These are phyloP conservation scores for Suhomyces bokatorum DNA, from an alignment of 1,139 yeast genomes.

Conservation along the genomic window DNA sequence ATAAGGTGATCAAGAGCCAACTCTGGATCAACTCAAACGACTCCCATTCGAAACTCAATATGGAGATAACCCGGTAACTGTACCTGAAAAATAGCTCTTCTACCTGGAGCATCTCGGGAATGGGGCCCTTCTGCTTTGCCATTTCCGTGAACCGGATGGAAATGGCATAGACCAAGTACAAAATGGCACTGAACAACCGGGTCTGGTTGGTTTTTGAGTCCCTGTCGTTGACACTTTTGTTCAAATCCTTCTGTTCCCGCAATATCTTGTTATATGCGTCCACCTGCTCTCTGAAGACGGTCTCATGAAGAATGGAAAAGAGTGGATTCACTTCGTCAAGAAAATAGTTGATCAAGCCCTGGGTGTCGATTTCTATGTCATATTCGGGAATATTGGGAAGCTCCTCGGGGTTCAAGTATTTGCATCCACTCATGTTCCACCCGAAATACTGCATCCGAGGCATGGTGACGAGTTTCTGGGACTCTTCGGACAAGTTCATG, in stretches of 20 bases:
- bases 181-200: constrained; percentile 52
- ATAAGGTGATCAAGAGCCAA: constrained; percentile 57
- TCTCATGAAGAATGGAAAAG: constrained; percentile 54
- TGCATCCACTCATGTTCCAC: constrained; percentile 65
- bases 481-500: constrained; percentile 38
- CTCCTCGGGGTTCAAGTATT: constrained; percentile 44
- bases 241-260: constrained; percentile 13
- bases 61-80: constrained; percentile 46
- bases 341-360: constrained; percentile 38
- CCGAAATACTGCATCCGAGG: constrained; percentile 66
- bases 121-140: constrained; percentile 38
- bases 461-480: constrained; percentile 38
- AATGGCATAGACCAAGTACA: constrained; percentile 52
- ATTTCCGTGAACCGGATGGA: constrained; percentile 56
- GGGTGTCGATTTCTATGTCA: constrained; percentile 16
- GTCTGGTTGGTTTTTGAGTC: constrained; percentile 31
- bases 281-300: constrained; percentile 54
- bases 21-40: constrained; percentile 64
- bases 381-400: constrained; percentile 38
- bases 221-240: constrained; percentile 12
- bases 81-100: constrained; percentile 58
- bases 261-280: constrained; percentile 32
- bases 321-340: constrained; percentile 56
- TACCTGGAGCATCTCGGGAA: constrained; percentile 29
- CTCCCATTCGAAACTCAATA: constrained; percentile 66